Base-by-base conservation (phyloP, 1,139 yeast species). In the Protomyces gravidus region DNA sequence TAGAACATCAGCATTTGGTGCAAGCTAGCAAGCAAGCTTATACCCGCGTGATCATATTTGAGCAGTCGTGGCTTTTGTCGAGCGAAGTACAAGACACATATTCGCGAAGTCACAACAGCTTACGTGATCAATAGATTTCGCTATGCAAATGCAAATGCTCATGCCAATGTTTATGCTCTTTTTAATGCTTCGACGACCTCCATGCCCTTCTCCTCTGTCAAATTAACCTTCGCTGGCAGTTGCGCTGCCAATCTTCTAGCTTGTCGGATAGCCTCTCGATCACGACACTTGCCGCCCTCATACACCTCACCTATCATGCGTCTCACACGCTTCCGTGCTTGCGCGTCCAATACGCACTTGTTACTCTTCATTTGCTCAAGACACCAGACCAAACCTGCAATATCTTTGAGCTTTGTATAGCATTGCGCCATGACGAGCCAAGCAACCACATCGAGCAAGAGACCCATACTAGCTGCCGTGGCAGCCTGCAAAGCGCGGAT, bases 321-420 rank as follows among this genome's bases (percentile, higher is more conserved):
- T 28, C 40, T 46, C 21, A 53, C 27, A 13, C 58, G 47, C 19
- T 27, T 45, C 7, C 51, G 50, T 33, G 58, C 58, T 23, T 53
- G 51, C 13, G 26, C 5, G 28, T 53, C 58, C 36, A 53, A 46
- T 19, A 53, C 11, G 40, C 47, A 45, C 17, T 53, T 53, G 40
- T 53, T 53, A 13, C 36, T 50, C 51, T 53, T 45, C 58, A 53
- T 53, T 2, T 50, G 19, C n/a, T 39, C 51, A 40, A 53, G 39
- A 46, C 58, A 53, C 58, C 58, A 53, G n/a, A 53, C 36, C 19
- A 45, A 25, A 42, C 58, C 42, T 4, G 33, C 19, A 9, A 53
- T 17, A 33, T 53, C 47, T 5, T 32, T 26, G 23, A 45, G 47
- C 36, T 53, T 53, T 5, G 58, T 39, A 46, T 33, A 53, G 25